These are phyloP conservation scores for Colletotrichum horii DNA, from an alignment of 2,329 filamentous ascomycete species.

Conservation along the genomic window DNA sequence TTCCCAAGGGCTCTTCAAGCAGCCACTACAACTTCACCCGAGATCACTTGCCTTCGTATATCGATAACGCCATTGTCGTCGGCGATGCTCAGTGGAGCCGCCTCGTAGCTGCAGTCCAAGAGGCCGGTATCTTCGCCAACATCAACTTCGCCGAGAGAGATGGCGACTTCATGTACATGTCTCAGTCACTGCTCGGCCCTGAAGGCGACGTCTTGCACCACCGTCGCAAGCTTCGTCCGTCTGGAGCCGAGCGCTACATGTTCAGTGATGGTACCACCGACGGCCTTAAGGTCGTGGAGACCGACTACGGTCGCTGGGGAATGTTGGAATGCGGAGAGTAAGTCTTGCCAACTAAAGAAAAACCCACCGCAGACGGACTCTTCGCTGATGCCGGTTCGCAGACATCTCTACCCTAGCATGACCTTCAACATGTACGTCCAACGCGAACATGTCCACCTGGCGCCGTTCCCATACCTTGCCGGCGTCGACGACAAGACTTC, in stretches of 20 bases:
- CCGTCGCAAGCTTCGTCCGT: conserved; percentile 56
- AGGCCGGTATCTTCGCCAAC: neutral
- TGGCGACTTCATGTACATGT: conserved; percentile 46
- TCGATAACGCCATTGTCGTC: neutral
- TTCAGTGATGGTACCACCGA: conserved; percentile 50
- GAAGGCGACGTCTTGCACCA: conserved; percentile 42
- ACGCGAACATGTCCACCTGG: neutral
- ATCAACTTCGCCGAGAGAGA: conserved; percentile 42
- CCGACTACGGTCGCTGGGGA: conserved; percentile 47
- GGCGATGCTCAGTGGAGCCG: neutral
- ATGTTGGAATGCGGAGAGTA: conserved; percentile 53
- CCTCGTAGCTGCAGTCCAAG: neutral
- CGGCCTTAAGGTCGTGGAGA: conserved; percentile 43
- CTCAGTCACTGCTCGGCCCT: conserved; percentile 47
- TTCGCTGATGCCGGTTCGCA: neutral
- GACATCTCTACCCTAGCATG: neutral
- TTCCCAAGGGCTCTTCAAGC: neutral
- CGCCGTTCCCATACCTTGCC: neutral
- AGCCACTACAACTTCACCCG: neutral
- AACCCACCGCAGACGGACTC: neutral
- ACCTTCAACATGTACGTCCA: conserved; percentile 9
- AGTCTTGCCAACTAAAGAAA: neutral
- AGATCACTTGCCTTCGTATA: neutral
- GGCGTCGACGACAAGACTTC: neutral
- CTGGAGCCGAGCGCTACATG: conserved; percentile 55